These are phyloP conservation scores for Saxispiralis lemnorum DNA, from an alignment of 495 filamentous ascomycete species.

Conservation along the genomic window DNA sequence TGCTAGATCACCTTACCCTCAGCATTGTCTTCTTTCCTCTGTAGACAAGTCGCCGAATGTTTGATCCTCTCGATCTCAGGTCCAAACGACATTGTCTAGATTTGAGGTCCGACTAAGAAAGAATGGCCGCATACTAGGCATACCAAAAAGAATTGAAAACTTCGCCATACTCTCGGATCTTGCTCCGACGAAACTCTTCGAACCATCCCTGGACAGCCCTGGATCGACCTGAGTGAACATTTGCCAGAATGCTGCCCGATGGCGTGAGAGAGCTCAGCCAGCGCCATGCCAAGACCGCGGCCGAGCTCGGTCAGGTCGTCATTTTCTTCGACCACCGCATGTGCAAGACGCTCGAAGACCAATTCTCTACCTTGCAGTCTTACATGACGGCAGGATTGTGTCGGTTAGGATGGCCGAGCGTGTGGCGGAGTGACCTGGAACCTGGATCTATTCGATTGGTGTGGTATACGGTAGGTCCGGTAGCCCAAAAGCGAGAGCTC, in stretches of 20 bases:
- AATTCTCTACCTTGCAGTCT: constrained; percentile 6
- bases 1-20: no score
- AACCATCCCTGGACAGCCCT: no score
- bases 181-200: no score
- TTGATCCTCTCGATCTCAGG: no score
- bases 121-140: no score
- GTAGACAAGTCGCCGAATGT: no score
- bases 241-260: no score
- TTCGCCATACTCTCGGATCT: no score
- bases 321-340: constrained; percentile 13
- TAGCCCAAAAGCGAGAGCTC: no score
- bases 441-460: constrained; percentile 8
- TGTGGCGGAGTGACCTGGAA: constrained; percentile 5
- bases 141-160: no score
- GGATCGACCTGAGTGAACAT: no score
- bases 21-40: no score
- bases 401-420: constrained; percentile 10
- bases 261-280: not conserved
- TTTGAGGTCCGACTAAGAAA: not conserved
- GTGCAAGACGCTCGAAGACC: not conserved
- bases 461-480: constrained; percentile 12
- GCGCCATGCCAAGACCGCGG: constrained; percentile 2
- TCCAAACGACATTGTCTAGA: not conserved
- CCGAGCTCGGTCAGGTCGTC: constrained; percentile 8
- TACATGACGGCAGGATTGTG: constrained; percentile 5